These are phyloP conservation scores for Aureobasidium sp. DNA, from an alignment of 2,329 filamentous ascomycete genomes.

Conservation along the genomic window DNA sequence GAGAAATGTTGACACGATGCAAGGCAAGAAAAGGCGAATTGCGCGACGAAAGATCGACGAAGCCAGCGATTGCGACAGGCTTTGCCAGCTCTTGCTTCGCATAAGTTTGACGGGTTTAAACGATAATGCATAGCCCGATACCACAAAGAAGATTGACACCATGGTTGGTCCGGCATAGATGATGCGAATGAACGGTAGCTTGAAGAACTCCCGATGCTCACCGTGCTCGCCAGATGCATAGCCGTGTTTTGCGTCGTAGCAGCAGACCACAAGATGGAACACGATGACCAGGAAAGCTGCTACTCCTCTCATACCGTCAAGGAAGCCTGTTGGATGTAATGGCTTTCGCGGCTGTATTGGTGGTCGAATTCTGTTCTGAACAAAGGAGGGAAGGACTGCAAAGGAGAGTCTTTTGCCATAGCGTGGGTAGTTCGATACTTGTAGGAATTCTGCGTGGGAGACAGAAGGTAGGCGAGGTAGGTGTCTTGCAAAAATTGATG, in stretches of 20 bases:
- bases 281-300: constrained; percentile 14
- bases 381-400: neutral
- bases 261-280: neutral
- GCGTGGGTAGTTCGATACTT: neutral
- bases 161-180: constrained; percentile 42
- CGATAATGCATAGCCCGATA: constrained; percentile 52
- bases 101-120: constrained; percentile 26
- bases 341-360: neutral
- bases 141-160: constrained; percentile 54
- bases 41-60: constrained; percentile 16
- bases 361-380: neutral
- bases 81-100: constrained; percentile 20
- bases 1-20: constrained; percentile 15
- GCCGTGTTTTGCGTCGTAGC: constrained; percentile 5
- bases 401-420: neutral
- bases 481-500: neutral
- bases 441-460: neutral
- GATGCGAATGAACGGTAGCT: constrained; percentile 47
- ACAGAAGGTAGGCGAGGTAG: neutral
- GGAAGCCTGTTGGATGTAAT: constrained; percentile 1
- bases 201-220: constrained; percentile 23
- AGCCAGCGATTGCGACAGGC: constrained; percentile 17
- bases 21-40: constrained; percentile 16
- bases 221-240: constrained; percentile 5
- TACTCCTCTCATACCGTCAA: constrained; percentile 14